Evolutionary conservation across 2,329 filamentous ascomycete genomes (phyloP), one percentile per base, ranked within the genome.

Genomic region (Arthrobotrys sinensis): DNA sequence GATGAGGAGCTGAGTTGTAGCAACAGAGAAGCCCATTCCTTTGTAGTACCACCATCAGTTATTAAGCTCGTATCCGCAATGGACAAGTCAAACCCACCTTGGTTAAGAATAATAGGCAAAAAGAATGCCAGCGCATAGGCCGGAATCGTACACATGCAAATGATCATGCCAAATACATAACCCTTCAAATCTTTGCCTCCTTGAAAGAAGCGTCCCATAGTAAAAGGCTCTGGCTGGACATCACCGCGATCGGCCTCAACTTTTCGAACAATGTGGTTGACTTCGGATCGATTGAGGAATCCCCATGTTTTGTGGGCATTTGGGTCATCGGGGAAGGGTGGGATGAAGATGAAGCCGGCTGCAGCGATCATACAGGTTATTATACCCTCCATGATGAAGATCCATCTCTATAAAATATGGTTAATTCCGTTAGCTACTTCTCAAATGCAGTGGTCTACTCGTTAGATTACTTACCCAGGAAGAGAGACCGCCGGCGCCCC

Each of bases 51-150:
- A 38, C 36, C 36, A 2, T 21, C 2, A 96, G 88, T 60, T 28
- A 28, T 36, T 11, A 10, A n/a, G 19, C 19, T 28, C 21, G 7
- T n/a, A 52, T 52, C 5, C 4, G 16, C 24, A 43, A n/a, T 14
- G 24, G 40, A 6, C n/a, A 38, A 24, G 8, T 5, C 19, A 96
- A 88, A 81, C 96, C 92, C 81, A 94, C 68, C 48, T 55, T 65
- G 32, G 34, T 72, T 57, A 21, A 72, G 57, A 81, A 96, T 92
- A 81, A 94, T 89, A 4, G 93, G 92, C 3, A 94, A 85, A 82
- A 94, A 94, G 84, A 92, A 95, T 0, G 92, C 91, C 7, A 96
- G 88, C 0, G 92, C 89, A 83, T 96, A 95, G 0, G 88, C 88
- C 60, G 92, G 88, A 11, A 91, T 92, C 0, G 92, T 93, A 1